Conservation (phyloP, 495 filamentous ascomycete species). For the Xylaria intraflava region DNA sequence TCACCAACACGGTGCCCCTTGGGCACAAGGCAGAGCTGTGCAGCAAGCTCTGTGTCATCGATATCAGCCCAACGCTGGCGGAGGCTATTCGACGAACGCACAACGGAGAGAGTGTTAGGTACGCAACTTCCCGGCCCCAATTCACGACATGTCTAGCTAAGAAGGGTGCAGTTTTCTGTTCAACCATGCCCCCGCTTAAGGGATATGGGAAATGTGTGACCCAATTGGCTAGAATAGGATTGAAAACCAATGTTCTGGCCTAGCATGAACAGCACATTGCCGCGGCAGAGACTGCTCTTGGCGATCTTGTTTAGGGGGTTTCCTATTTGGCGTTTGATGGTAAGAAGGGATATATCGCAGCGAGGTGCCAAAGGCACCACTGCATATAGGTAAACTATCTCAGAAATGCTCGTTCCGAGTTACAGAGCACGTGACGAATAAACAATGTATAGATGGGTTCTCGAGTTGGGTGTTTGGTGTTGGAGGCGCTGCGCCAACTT, state of each 20-base stretch:
- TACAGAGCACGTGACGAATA: constrained; percentile 3
- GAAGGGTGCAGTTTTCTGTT: constrained; percentile 61
- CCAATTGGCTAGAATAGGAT: background rate
- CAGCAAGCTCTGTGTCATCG: constrained; percentile 77
- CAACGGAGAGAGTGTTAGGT: constrained; percentile 61
- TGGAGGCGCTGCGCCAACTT: background rate
- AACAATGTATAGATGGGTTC: constrained; percentile 3
- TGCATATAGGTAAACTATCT: constrained; percentile 8
- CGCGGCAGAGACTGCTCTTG: background rate
- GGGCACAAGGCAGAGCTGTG: constrained; percentile 66
- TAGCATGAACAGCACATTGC: background rate
- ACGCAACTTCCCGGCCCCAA: background rate
- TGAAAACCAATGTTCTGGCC: background rate
- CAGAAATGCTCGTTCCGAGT: background rate
- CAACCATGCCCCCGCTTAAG: constrained; percentile 68
- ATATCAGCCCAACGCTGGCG: constrained; percentile 74
- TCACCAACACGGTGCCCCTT: constrained; percentile 96
- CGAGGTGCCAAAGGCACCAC: background rate
- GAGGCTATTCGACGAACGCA: constrained; percentile 84
- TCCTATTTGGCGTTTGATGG: constrained; percentile 11
- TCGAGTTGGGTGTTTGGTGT: background rate
- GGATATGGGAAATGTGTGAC: background rate
- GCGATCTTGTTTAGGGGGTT: background rate
- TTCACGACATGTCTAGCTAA: constrained; percentile 6
- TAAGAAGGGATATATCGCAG: background rate